Conservation (phyloP, 495 filamentous ascomycete species). For the Lasiosphaeriaceae sp. region DNA sequence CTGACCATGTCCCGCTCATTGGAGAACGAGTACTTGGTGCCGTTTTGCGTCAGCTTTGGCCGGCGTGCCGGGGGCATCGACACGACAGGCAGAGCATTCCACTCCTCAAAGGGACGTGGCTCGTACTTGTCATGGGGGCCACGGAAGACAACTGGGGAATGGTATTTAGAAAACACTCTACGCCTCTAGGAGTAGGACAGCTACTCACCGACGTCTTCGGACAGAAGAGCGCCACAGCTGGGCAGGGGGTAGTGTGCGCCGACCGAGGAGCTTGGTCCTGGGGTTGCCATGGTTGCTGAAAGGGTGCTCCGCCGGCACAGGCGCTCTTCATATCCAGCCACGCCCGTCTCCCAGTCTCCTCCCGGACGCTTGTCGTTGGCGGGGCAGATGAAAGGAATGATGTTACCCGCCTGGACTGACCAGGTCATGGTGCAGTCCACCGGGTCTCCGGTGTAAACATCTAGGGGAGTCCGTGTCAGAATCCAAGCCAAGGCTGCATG, state of each 20-base stretch:
- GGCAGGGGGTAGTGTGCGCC: constrained; percentile 65
- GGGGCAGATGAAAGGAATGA: constrained; percentile 66
- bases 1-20: constrained; percentile 64
- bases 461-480: constrained; percentile 27
- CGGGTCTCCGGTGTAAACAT: constrained; percentile 59
- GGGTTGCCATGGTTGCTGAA: constrained; percentile 56
- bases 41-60: constrained; percentile 63
- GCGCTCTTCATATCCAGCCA: constrained; percentile 65
- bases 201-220: constrained; percentile 57
- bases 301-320: constrained; percentile 70
- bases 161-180: not conserved
- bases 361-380: constrained; percentile 72
- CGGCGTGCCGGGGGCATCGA: constrained; percentile 66
- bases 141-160: constrained; percentile 39
- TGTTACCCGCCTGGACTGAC: constrained; percentile 30
- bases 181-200: not conserved
- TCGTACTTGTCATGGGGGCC: constrained; percentile 46
- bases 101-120: constrained; percentile 41
- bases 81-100: constrained; percentile 58
- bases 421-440: constrained; percentile 66
- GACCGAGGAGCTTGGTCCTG: constrained; percentile 37
- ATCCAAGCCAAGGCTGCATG: constrained; percentile 3
- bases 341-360: constrained; percentile 73
- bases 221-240: constrained; percentile 62
- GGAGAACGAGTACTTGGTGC: constrained; percentile 63